Percentiles rank a stretch among this genome's conserved stretches.
These are phyloP conservation scores for Pythium monospermum DNA, from an alignment of 352 stramenopile species.

Conservation along the genomic window DNA sequence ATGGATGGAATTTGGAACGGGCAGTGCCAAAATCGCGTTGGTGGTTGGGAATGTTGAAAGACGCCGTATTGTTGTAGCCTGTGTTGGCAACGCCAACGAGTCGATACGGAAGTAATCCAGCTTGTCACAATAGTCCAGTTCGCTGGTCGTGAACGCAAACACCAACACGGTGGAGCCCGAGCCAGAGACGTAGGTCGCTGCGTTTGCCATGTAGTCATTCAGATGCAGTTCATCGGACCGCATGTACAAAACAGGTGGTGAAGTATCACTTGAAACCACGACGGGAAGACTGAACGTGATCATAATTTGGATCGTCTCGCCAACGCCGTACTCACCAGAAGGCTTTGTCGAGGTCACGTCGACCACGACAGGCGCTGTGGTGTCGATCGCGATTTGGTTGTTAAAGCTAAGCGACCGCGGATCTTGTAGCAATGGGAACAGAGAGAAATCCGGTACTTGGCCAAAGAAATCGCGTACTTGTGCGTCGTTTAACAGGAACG, in stretches of 20 bases:
- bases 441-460: conserved; percentile 42
- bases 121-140: conserved; percentile 47
- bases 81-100: conserved; percentile 35
- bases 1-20: conserved; percentile 26
- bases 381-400: conserved; percentile 55
- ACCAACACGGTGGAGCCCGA: conserved; percentile 39
- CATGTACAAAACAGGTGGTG: conserved; percentile 31
- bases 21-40: conserved; percentile 40
- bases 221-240: conserved; percentile 53
- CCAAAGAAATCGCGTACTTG: conserved; percentile 34
- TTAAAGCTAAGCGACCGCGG: conserved; percentile 51
- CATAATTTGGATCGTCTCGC: conserved; percentile 39
- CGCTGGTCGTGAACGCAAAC: conserved; percentile 49
- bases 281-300: conserved; percentile 52
- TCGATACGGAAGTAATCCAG: conserved; percentile 59
- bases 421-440: conserved; percentile 40
- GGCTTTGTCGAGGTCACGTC: conserved; percentile 39
- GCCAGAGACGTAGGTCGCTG: conserved; percentile 45
- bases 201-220: conserved; percentile 27
- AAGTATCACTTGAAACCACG: conserved; percentile 17
- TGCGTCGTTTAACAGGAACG: conserved; percentile 42
- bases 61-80: conserved; percentile 29
- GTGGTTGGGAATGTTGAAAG: conserved; percentile 43
- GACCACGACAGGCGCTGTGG: conserved; percentile 29
- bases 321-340: conserved; percentile 61